phyloP scores from a whole-genome alignment of 495 filamentous ascomycete genomes.

The Penicillium pulvis region DNA sequence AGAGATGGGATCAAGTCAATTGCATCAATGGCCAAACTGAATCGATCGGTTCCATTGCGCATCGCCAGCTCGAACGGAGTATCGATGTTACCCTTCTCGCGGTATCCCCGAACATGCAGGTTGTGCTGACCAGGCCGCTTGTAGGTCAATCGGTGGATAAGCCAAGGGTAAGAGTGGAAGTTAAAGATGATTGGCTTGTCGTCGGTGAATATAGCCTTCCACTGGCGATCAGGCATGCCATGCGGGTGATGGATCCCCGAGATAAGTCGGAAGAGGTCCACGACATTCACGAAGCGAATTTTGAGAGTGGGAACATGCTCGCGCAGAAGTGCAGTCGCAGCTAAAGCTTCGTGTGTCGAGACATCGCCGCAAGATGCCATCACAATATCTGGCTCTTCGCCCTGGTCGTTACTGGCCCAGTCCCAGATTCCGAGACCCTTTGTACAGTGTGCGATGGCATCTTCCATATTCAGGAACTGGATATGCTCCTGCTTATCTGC shows the following conservation, averaged over 20 bases:
- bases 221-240: slow-evolving; percentile 62
- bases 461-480: slow-evolving; percentile 68
- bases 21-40: slow-evolving; percentile 69
- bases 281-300: slow-evolving; percentile 73
- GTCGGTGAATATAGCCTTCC: slow-evolving; percentile 64
- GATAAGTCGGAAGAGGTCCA: slow-evolving; percentile 75
- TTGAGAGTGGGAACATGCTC: slow-evolving; percentile 65
- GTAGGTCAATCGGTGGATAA: slow-evolving; percentile 71
- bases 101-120: slow-evolving; percentile 71
- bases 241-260: slow-evolving; percentile 65
- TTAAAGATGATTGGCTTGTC: slow-evolving; percentile 74
- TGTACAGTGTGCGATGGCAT: slow-evolving; percentile 68
- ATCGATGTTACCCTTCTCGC: slow-evolving; percentile 78
- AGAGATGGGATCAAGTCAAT: slow-evolving; percentile 63
- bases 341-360: slow-evolving; percentile 67
- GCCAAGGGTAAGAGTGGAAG: slow-evolving; percentile 78
- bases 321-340: slow-evolving; percentile 66
- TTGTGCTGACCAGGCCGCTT: slow-evolving; percentile 63
- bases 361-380: slow-evolving; percentile 74
- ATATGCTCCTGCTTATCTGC: slow-evolving; percentile 77
- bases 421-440: slow-evolving; percentile 65
- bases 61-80: slow-evolving; percentile 73
- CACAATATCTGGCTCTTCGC: slow-evolving; percentile 65
- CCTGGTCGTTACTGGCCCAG: slow-evolving; percentile 60
- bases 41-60: slow-evolving; percentile 70